Base-by-base conservation (phyloP, 176 grass and related monocot species). In the Musa troglodytarum region DNA sequence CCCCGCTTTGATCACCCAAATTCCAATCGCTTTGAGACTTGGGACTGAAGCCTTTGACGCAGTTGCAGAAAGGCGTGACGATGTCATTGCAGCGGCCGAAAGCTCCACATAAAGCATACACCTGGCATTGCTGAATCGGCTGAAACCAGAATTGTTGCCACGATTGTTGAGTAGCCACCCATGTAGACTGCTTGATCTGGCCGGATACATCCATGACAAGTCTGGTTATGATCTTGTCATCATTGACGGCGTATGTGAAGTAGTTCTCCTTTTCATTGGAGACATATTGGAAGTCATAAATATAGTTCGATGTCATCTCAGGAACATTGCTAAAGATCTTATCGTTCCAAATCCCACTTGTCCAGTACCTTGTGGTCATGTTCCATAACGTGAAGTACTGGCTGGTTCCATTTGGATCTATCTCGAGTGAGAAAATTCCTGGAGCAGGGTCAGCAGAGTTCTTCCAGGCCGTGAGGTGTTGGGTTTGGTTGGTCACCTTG, bases 251-350 rank as follows among this genome's bases (percentile, higher is more conserved):
- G 74, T 87, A 87, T 8, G 76, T 67, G 85, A 90, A 87, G 79
- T 87, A 90, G 72, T 25, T 90, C 64, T 6, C 78, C 10, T 78
- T 80, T 3, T 43, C 25, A 51, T 74, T 19, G 66, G 51, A 25
- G 19, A 84, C 28, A 20, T 73, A 91, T 53, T 70, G 22, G 69
- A 84, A 87, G 58, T 82, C 50, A 75, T 84, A 82, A 21, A 70
- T 83, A 71, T 79, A 77, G 68, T 82, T 70, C 24, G 78, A 23
- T 13, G 14, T 74, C 88, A 85, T 85, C 85, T 85, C 88, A 11
- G 82, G 88, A 28, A 90, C 1, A 0, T 17, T 49, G 28, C 61
- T 15, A 17, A 87, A 91, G 52, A 66, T 71, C 21, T 53, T 9
- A 1, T 68, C 76, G 1, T 73, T 81, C 88, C 88, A 91, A 15